Conservation (phyloP, 176 grass and related monocot genomes). For the Raddia guianensis region DNA sequence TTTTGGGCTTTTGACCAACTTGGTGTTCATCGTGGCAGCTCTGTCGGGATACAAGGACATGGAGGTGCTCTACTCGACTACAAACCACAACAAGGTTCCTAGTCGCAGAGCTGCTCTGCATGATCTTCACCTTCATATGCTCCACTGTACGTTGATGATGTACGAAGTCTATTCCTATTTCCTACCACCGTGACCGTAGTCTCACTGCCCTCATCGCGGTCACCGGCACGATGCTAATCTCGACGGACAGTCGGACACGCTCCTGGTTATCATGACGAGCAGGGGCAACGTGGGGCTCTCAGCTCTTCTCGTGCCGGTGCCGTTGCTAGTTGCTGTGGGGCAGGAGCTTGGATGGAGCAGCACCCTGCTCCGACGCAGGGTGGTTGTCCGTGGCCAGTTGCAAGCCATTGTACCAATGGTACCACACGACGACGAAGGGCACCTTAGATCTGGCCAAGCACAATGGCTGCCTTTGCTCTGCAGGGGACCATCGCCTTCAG, state of each 20-base stretch:
- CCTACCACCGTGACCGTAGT: neutral
- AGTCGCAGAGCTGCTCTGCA: neutral
- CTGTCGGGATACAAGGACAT: constrained; percentile 35
- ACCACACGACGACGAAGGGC: constrained; percentile 4
- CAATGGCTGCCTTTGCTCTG: neutral
- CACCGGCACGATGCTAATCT: neutral
- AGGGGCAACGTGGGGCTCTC: neutral
- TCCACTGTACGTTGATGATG: constrained; percentile 2
- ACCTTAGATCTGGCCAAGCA: constrained; percentile 14
- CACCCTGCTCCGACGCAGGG: neutral
- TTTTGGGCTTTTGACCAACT: neutral
- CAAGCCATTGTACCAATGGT: neutral
- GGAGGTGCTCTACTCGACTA: constrained; percentile 14
- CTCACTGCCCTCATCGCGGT: neutral
- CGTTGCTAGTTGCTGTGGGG: neutral
- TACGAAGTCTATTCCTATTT: neutral
- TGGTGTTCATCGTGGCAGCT: constrained; percentile 6
- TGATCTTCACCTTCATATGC: constrained; percentile 20
- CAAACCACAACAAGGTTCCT: neutral
- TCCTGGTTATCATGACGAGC: neutral
- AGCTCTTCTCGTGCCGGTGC: neutral
- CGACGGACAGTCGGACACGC: neutral
- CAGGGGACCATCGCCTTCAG: constrained; percentile 16
- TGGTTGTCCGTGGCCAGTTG: too few species aligned
- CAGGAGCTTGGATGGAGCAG: neutral